Evolutionary conservation across 2,329 filamentous ascomycete genomes (phyloP), one percentile per base, ranked within the genome.

Genomic region (Fusarium oligoseptatum): DNA sequence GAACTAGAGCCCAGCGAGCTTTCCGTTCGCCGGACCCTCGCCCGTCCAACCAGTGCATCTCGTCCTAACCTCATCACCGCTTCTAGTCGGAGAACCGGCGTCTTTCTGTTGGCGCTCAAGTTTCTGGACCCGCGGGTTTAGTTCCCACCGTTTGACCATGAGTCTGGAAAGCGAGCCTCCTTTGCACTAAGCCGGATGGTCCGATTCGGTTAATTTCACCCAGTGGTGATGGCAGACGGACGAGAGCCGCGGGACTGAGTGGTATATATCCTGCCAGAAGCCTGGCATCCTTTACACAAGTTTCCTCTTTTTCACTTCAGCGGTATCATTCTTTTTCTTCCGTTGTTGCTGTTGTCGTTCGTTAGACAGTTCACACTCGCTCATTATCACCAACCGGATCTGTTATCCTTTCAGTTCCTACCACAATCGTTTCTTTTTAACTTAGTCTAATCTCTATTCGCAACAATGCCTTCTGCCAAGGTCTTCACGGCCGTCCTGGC

Each of bases 401-500:
- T 62, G 43, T 15, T 48, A n/a, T 27, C 5, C 20, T 12, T 57
- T 57, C 37, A 43, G 52, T 48, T 55, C 68, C 60, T 41, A 32
- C 43, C 29, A 64, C 72, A 70, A 60, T 74, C 72, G 62, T 70
- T 75, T 58, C 41, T 14, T 48, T 48, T 29, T 60, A 29, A 65
- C 58, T 17, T 48, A 67, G 32, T 58, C 41, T 58, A 74, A 69
- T 72, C 61, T 10, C 10, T 37, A 37, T 45, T 45, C 29, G 41
- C 39, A 43, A 43, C n/a, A 43, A 75, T 75, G 72, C 66, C 72
- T 64, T 75, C 72, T 9, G 52, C 57, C 32, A 75, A 75, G 69
- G 72, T 75, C 66, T 73, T 75, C 50, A 61, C 72, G n/a, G 72
- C 72, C 63, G 48, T 75, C 43, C 24, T 75, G 61, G 72, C 72